Percentiles rank a stretch among this genome's conserved stretches.
phyloP scores from a whole-genome alignment of 768 basidiomycete species.

The Tulasnella sp. region DNA sequence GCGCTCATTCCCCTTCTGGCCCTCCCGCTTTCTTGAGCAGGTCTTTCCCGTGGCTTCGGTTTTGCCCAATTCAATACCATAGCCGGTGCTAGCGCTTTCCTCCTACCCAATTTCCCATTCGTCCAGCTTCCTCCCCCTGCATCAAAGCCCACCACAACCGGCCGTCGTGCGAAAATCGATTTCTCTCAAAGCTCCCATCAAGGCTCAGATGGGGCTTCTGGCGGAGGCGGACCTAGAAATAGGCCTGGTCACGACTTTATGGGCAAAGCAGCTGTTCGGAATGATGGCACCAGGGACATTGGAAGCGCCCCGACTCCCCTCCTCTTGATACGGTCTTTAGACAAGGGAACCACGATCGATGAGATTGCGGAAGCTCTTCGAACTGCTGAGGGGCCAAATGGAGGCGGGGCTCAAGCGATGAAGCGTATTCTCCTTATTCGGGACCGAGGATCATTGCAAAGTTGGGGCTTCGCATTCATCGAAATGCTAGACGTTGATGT shows the following conservation, averaged over 20 bases:
- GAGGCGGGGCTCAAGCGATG: constrained; percentile 82
- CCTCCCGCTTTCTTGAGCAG: constrained; percentile 54
- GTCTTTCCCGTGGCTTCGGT: constrained; percentile 92
- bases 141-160: constrained; percentile 57
- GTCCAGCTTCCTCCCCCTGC: constrained; percentile 89
- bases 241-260: constrained; percentile 47
- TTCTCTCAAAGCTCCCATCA: constrained; percentile 84
- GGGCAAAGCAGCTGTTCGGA: constrained; percentile 54
- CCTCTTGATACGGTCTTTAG: constrained; percentile 85
- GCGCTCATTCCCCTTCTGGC: constrained; percentile 48
- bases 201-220: not conserved
- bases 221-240: constrained; percentile 46
- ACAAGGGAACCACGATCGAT: constrained; percentile 80
- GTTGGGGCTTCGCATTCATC: constrained; percentile 92
- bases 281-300: constrained; percentile 95
- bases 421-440: constrained; percentile 82
- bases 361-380: constrained; percentile 83
- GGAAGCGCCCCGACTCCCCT: constrained; percentile 79
- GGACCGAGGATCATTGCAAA: constrained; percentile 80
- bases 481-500: constrained; percentile 86
- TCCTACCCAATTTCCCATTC: constrained; percentile 86
- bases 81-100: constrained; percentile 85
- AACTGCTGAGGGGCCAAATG: constrained; percentile 70
- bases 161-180: constrained; percentile 90
- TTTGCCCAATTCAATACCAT: constrained; percentile 89